Base-by-base conservation (phyloP, 306 rosid genomes). In the Vachellia collinsii region DNA sequence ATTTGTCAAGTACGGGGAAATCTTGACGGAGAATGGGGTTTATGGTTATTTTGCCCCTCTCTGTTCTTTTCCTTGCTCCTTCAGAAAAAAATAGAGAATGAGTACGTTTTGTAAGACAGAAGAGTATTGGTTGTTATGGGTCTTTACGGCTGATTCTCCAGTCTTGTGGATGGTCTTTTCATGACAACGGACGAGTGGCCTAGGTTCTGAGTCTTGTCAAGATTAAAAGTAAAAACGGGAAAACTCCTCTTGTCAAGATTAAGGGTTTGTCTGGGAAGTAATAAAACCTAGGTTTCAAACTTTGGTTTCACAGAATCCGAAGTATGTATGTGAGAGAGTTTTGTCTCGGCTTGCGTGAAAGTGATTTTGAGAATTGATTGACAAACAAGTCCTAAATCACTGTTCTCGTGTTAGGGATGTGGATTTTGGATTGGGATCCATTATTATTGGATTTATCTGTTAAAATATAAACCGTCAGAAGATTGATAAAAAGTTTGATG, bases 141-240 rank as follows among this genome's bases (percentile, higher is more conserved):
- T 73, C 36, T 39, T 85, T 81, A 67, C 79, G 70, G 80, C 72
- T 54, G 80, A 76, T 85, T 86, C 88, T 74, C 61, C 79, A 79
- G 81, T 74, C 75, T 67, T 73, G 81, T 82, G 81, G 85, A 85
- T 71, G 85, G 97, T 92, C 94, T 86, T 91, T 92, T 91, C 94
- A 85, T 64, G 86, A 78, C 87, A 90, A 80, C 75, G 36, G 59
- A 36, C 63, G 74, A 77, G 83, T 73, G 83, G 88, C 82, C 72
- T 73, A 71, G 58, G 79, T 56, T 44, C 41, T 48, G 77, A 87
- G 92, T 94, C 96, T 86, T 91, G 88, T 92, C 94, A 79, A 77
- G 43, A 23, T 75, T 77, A 64, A 72, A 29, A 39, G 73, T 16
- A 37, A 36, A 77, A 56, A 47, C 11, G n/a, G 68, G 38, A 43